Evolutionary conservation across 2,329 filamentous ascomycete species (phyloP).

Genomic region (Laburnicola sp.): DNA sequence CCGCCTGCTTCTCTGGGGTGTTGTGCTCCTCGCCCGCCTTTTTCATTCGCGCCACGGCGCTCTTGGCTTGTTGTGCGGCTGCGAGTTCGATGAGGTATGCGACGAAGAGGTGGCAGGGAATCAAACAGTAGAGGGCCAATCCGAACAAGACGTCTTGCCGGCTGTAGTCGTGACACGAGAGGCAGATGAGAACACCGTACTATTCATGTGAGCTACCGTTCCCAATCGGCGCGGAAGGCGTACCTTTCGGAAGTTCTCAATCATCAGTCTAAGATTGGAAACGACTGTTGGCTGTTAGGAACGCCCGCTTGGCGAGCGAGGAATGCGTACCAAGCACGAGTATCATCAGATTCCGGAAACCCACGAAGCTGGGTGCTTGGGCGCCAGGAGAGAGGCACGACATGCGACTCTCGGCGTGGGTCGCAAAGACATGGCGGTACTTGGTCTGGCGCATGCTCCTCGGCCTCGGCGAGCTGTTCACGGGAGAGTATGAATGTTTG

Average conservation of each 20-base stretch:
- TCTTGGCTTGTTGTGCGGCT: conserved; percentile 77
- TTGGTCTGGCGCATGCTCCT: conserved; percentile 53
- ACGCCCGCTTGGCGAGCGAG: conserved; percentile 1
- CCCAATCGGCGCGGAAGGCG: conserved; percentile 10
- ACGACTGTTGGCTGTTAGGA: conserved; percentile 63
- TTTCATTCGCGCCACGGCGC: conserved; percentile 62
- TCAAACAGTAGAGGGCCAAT: conserved; percentile 77
- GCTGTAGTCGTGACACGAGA: conserved; percentile 86
- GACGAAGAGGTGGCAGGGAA: conserved; percentile 86
- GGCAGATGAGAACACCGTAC: conserved; percentile 94
- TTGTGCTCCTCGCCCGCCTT: conserved; percentile 50
- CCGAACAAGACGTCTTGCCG: conserved; percentile 76
- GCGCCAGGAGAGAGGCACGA: conserved; percentile 89
- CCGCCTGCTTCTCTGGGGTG: conserved; percentile 60
- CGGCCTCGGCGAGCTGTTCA: conserved; percentile 20
- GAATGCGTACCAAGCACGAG: conserved; percentile 73
- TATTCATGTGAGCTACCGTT: conserved; percentile 43
- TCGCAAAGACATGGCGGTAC: conserved; percentile 89
- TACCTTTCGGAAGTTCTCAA: conserved; percentile 96
- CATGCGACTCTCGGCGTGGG: conserved; percentile 71
- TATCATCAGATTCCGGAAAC: conserved; percentile 95
- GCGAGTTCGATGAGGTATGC: conserved; percentile 87
- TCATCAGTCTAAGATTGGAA: conserved; percentile 89
- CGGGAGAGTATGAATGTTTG: conserved; percentile 13
- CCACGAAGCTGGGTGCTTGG: conserved; percentile 79